Evolutionary conservation across 1,139 yeast genomes (phyloP), one percentile per base, ranked within the genome.

Genomic region (Ashbya aceris): DNA sequence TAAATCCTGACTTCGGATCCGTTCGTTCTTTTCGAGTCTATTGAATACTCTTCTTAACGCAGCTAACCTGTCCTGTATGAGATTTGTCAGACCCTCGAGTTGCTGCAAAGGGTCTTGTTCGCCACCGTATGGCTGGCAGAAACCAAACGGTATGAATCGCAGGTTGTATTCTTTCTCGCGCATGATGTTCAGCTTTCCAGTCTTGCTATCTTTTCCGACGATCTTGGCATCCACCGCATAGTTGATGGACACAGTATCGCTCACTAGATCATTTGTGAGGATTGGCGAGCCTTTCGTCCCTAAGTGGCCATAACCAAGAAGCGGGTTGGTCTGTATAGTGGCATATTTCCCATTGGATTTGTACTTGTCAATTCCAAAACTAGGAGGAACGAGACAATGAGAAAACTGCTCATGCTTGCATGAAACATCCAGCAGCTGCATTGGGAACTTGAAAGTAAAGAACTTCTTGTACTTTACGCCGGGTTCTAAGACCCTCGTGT

Each of bases 381-480:
- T 70, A 9, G 87, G 86, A 0, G 87, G 87, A 7, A 81, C 68
- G 39, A 73, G 56, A 33, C 74, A 66, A 56, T 80, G 87, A 1
- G 74, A 65, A 30, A 70, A 62, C 11, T 71, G 62, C 33, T 73
- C 71, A 49, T 77, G 76, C 20, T 71, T 66, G 55, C 87, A 80
- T 2, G 70, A 62, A 30, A 70, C 71, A 52, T 80, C 87, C 33
- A 81, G 61, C 36, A 79, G 60, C 44, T 68, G 70, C 31, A 66
- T 65, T 0, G 87, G 89, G 44, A 81, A 70, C 54, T 71, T 77
- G 59, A 81, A 80, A 26, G 76, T 71, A 58, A 81, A 79, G 51
- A 70, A 74, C 55, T 80, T 80, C 53, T 79, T 79, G 54, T 78
- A 77, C 48, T 66, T 71, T 1, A 60, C 59, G 12, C 70, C 61